Evolutionary conservation across 352 stramenopile species (phyloP).

Genomic region (Pythium chondricola): DNA sequence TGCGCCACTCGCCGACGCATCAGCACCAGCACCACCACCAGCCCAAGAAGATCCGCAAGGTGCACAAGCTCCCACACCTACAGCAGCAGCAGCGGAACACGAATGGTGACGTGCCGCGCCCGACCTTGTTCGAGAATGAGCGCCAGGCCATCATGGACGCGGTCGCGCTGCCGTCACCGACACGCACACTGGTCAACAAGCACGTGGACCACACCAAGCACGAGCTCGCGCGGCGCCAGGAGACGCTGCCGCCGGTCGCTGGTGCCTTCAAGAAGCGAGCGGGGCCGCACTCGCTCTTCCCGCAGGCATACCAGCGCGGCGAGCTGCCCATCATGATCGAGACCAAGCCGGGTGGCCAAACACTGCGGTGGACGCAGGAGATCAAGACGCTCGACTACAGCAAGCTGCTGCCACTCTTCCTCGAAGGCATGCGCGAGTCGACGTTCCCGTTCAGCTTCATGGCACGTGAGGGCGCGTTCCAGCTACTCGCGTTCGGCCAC

Average conservation of each 20-base stretch:
- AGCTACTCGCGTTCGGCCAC: slow-evolving; percentile 71
- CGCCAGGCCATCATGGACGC: slow-evolving; percentile 45
- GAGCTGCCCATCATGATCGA: slow-evolving; percentile 70
- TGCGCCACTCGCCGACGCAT: slow-evolving; percentile 1
- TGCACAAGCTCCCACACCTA: slow-evolving; percentile 40
- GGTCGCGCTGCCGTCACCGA: slow-evolving; percentile 47
- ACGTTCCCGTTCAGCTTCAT: slow-evolving; percentile 76
- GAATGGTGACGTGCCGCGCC: slow-evolving; percentile 13
- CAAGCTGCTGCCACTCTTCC: slow-evolving; percentile 88
- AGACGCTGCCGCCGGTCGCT: slow-evolving; percentile 39
- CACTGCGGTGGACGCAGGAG: slow-evolving; percentile 48
- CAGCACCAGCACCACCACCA: neutral
- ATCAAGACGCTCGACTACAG: slow-evolving; percentile 70
- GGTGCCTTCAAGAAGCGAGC: slow-evolving; percentile 48
- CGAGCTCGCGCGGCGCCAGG: slow-evolving; percentile 17
- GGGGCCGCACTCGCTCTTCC: slow-evolving; percentile 35
- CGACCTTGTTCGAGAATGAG: slow-evolving; percentile 36
- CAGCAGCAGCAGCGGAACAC: slow-evolving; percentile 5
- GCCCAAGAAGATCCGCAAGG: slow-evolving; percentile 31
- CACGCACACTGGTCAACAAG: slow-evolving; percentile 44
- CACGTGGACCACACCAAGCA: slow-evolving; percentile 50
- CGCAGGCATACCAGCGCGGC: slow-evolving; percentile 50
- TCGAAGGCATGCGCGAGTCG: slow-evolving; percentile 85
- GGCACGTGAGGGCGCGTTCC: slow-evolving; percentile 68
- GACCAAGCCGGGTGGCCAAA: slow-evolving; percentile 39